These are phyloP conservation scores for Zanthoxylum bungeanum DNA, from an alignment of 345 rosid genomes.

Conservation along the genomic window DNA sequence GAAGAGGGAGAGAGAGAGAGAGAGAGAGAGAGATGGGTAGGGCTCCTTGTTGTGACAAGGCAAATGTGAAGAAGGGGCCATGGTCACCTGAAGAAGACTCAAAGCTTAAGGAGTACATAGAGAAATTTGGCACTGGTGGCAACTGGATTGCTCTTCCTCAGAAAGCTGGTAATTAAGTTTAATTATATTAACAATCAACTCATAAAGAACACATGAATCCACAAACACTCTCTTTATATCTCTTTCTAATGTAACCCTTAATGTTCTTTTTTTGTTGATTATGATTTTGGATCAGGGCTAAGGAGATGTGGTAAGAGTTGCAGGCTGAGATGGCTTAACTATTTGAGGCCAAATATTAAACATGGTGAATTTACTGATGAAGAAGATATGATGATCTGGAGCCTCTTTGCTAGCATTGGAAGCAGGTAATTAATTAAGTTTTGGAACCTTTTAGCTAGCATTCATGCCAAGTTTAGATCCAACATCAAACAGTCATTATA, in stretches of 20 bases:
- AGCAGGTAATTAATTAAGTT: too few species aligned
- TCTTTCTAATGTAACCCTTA: too few species aligned
- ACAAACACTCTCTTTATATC: too few species aligned
- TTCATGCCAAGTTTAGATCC: constrained; percentile 34
- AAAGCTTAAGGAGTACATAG: constrained; percentile 79
- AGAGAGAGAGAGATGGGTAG: constrained; percentile 88
- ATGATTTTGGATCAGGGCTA: constrained; percentile 45
- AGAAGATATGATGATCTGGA: constrained; percentile 75
- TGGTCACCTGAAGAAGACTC: constrained; percentile 97
- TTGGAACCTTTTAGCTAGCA: too few species aligned
- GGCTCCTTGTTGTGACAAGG: constrained; percentile 97
- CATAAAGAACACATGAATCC: too few species aligned
- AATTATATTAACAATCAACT: too few species aligned
- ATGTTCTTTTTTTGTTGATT: constrained; percentile 17
- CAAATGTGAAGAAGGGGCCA: constrained; percentile 94
- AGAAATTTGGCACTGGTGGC: constrained; percentile 83
- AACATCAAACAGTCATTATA: constrained; percentile 24
- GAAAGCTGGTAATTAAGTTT: constrained; percentile 98
- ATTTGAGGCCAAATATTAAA: constrained; percentile 88
- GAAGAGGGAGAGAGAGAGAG: too few species aligned
- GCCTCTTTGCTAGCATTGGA: constrained; percentile 78
- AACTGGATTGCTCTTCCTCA: constrained; percentile 95
- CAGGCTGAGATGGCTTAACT: constrained; percentile 93
- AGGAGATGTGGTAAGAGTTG: constrained; percentile 98
- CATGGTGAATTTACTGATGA: constrained; percentile 92